phyloP scores from a whole-genome alignment of 352 stramenopile species.

The Phytophthora meadii region DNA sequence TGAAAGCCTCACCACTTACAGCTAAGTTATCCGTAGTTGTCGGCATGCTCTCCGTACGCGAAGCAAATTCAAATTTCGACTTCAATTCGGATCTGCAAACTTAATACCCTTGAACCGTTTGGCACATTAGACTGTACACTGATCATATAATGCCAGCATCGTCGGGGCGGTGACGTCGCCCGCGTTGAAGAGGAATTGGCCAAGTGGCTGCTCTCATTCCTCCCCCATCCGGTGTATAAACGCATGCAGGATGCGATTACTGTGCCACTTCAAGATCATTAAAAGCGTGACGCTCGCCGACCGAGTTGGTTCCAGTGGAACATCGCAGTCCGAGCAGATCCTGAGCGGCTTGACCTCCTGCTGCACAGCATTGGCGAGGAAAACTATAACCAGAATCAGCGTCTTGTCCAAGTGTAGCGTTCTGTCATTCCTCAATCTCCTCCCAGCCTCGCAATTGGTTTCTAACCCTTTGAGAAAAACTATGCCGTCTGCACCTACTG shows the following conservation, averaged over 20 bases:
- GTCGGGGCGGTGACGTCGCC: neutral
- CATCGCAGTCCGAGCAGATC: conserved; percentile 6
- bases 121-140: too few species aligned
- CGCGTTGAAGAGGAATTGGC: conserved; percentile 5
- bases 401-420: neutral
- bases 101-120: too few species aligned
- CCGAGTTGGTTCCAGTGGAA: neutral
- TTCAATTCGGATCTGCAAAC: neutral
- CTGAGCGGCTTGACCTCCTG: neutral
- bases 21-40: too few species aligned
- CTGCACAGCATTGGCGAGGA: conserved; percentile 4
- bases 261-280: neutral
- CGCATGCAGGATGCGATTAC: conserved; percentile 3
- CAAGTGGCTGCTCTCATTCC: conserved; percentile 4
- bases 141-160: too few species aligned
- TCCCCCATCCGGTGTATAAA: neutral
- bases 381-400: neutral
- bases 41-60: too few species aligned
- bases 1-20: too few species aligned
- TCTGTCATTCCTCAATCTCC: neutral
- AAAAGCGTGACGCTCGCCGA: conserved; percentile 1
- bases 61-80: neutral
- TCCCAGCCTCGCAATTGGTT: neutral
- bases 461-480: neutral
- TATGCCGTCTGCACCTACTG: conserved; percentile 8